These are phyloP conservation scores for Cladorrhinum samala DNA, from an alignment of 495 filamentous ascomycete species.

Conservation along the genomic window DNA sequence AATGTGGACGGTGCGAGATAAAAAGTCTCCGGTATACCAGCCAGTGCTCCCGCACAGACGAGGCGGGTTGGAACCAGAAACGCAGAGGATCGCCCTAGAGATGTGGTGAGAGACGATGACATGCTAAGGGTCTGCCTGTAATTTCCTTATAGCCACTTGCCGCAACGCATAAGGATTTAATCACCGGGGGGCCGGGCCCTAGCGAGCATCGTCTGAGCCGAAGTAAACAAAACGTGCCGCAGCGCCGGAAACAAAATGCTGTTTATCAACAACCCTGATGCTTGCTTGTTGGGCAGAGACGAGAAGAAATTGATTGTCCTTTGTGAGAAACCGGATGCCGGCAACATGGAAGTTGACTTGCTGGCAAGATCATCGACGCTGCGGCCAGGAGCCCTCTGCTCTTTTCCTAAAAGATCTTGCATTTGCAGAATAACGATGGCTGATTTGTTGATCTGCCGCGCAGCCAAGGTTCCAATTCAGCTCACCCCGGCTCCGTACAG, in stretches of 20 bases:
- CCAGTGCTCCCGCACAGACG: constrained; percentile 4
- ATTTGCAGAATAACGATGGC: not conserved
- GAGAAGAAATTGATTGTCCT: not conserved
- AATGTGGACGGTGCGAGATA: not conserved
- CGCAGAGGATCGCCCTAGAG: not conserved
- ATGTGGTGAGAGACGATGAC: not conserved
- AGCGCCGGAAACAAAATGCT: not conserved
- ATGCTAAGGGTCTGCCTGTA: not conserved
- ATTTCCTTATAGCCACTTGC: not conserved
- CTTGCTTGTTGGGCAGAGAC: not conserved
- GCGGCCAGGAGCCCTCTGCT: not conserved
- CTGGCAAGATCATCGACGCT: constrained; percentile 6
- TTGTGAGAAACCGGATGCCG: not conserved
- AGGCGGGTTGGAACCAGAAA: constrained; percentile 6
- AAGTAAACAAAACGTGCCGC: constrained; percentile 13
- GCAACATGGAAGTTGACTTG: not conserved
- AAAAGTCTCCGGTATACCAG: no score
- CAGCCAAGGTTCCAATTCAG: constrained; percentile 10
- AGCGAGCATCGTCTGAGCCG: not conserved
- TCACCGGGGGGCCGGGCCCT: constrained; percentile 10
- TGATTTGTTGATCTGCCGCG: constrained; percentile 19
- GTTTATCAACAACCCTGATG: constrained; percentile 1
- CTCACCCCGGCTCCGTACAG: constrained; percentile 8
- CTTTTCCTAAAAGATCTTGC: not conserved
- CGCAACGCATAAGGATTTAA: constrained; percentile 11